Percentiles rank a stretch among this genome's conserved stretches.
Conservation (phyloP, 192 early-diverging fungal genomes). For the Coemansia sp. region DNA sequence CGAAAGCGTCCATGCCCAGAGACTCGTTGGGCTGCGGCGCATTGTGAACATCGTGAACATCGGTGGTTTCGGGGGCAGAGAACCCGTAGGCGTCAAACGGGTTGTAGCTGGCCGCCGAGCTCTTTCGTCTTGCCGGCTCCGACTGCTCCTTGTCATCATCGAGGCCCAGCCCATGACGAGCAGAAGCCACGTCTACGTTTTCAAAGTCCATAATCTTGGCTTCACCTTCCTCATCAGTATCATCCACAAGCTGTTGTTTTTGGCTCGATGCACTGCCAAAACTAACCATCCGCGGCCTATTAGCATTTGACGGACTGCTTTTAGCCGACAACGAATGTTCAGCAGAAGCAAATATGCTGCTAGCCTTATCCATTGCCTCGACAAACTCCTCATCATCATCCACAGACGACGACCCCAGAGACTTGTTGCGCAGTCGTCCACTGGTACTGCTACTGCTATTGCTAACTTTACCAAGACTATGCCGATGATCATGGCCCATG, state of each 20-base stretch:
- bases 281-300: conserved; percentile 2
- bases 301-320: neutral
- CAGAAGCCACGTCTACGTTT: conserved; percentile 8
- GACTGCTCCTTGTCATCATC: neutral
- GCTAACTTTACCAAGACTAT: neutral
- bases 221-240: neutral
- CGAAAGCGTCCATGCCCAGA: neutral
- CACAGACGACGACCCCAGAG: conserved; percentile 3
- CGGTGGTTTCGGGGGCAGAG: neutral
- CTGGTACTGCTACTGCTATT: conserved; percentile 8
- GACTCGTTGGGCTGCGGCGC: neutral
- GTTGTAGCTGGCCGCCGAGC: conserved; percentile 4
- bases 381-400: conserved; percentile 31
- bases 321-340: neutral
- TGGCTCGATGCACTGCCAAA: conserved; percentile 3
- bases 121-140: neutral
- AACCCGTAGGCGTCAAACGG: conserved; percentile 5
- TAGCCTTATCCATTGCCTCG: conserved; percentile 22
- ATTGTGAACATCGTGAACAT: neutral
- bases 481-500: neutral
- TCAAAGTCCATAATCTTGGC: conserved; percentile 13
- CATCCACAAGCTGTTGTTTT: neutral
- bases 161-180: neutral
- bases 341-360: conserved; percentile 3
- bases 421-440: neutral